Conservation (phyloP, 2,329 filamentous ascomycete genomes). For the Coniochaeta sp. region DNA sequence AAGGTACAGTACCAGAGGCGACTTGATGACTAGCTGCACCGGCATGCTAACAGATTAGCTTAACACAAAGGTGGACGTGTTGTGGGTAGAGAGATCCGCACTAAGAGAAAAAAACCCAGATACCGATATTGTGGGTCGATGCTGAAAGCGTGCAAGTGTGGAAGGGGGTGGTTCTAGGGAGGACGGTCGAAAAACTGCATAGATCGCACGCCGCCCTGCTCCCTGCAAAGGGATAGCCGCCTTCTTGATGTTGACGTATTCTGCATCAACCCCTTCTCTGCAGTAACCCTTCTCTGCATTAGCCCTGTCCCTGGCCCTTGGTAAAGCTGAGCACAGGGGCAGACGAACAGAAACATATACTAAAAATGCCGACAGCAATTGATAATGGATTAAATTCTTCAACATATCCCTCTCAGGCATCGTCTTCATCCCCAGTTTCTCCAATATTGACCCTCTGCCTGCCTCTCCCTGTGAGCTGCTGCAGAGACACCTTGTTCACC, state of each 20-base stretch:
- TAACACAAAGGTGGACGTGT: conserved; percentile 21
- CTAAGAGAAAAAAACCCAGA: background rate
- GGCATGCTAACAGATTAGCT: conserved; percentile 35
- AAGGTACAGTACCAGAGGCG: no score
- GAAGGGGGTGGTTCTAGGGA: background rate
- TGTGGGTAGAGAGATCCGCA: background rate
- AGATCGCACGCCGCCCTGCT: background rate
- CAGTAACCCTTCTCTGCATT: background rate
- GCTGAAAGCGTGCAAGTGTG: conserved; percentile 2
- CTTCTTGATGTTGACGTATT: background rate
- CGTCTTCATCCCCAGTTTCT: conserved; percentile 59
- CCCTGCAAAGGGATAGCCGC: conserved; percentile 4
- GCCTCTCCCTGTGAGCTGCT: conserved; percentile 76
- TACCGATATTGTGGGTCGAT: background rate
- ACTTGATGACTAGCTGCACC: background rate
- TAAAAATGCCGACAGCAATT: conserved; percentile 9
- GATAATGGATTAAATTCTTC: conserved; percentile 13
- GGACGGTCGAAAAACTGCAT: no score
- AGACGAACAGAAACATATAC: background rate
- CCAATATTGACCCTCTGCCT: conserved; percentile 85
- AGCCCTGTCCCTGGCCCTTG: background rate
- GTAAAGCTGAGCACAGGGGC: conserved; percentile 3
- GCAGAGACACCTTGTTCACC: conserved; percentile 82
- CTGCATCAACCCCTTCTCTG: conserved; percentile 1
- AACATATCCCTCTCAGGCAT: conserved; percentile 26